A percentile compares a stretch with the other conserved stretches of the same genome.
phyloP scores from a whole-genome alignment of 2,329 filamentous ascomycete species.

The Hypoxylon sp. region DNA sequence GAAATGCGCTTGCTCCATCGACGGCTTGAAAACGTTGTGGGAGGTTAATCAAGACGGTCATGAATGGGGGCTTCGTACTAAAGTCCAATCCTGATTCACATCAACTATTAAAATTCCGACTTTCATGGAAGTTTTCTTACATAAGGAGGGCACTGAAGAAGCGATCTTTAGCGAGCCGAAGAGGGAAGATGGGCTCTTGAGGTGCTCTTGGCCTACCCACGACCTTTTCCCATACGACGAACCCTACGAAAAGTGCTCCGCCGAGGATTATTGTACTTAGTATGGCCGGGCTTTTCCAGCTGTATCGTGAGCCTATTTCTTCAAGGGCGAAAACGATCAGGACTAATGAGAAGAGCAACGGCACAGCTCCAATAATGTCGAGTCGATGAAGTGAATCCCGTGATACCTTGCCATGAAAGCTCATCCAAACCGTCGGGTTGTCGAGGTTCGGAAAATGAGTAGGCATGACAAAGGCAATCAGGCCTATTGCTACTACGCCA shows the following conservation, averaged over 20 bases:
- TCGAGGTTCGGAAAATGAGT: constrained; percentile 50
- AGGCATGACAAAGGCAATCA: constrained; percentile 51
- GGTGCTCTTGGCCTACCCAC: constrained; percentile 38
- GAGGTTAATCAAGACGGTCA: constrained; percentile 55
- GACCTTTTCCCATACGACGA: constrained; percentile 53
- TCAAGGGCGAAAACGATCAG: constrained; percentile 64
- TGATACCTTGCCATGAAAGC: constrained; percentile 44
- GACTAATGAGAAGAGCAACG: constrained; percentile 59
- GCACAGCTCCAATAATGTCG: constrained; percentile 54
- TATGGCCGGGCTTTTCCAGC: constrained; percentile 60
- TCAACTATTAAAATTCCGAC: constrained; percentile 25
- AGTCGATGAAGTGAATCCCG: constrained; percentile 49
- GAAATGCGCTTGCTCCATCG: constrained; percentile 50
- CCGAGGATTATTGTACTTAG: constrained; percentile 51
- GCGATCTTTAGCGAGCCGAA: constrained; percentile 53
- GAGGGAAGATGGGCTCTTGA: constrained; percentile 57
- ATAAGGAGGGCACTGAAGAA: constrained; percentile 54
- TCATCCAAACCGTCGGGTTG: constrained; percentile 25
- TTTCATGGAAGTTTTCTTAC: constrained; percentile 47
- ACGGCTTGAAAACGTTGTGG: constrained; percentile 57
- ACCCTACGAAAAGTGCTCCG: constrained; percentile 46
- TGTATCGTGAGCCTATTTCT: constrained; percentile 59
- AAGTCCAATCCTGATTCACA: constrained; percentile 48
- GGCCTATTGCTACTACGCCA: constrained; percentile 47
- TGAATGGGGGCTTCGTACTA: constrained; percentile 56